A percentile compares a stretch with the other conserved stretches of the same genome.
These are phyloP conservation scores for Boletus huronensis DNA, from an alignment of 768 basidiomycete genomes.

Conservation along the genomic window DNA sequence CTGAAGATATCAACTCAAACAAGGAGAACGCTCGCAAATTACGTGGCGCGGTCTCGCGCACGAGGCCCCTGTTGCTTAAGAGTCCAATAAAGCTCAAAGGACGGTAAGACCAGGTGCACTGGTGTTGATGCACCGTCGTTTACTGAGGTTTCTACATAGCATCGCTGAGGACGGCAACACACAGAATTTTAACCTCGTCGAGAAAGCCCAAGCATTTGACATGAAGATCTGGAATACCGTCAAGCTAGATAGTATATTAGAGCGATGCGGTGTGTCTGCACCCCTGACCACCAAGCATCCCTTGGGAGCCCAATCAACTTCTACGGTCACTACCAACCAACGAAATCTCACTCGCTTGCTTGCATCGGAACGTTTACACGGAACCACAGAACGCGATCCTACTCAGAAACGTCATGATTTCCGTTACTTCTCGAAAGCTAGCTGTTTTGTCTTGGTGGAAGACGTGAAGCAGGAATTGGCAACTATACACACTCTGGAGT, in stretches of 20 bases:
- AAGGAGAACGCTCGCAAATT: slow-evolving; percentile 63
- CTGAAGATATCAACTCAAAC: slow-evolving; percentile 39
- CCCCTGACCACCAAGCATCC: slow-evolving; percentile 27
- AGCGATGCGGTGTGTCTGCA: slow-evolving; percentile 53
- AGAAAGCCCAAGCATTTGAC: slow-evolving; percentile 63
- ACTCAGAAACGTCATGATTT: slow-evolving; percentile 84
- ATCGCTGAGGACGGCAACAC: slow-evolving; percentile 29
- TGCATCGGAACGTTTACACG: slow-evolving; percentile 81
- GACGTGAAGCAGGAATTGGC: slow-evolving; percentile 81
- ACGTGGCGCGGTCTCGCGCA: slow-evolving; percentile 23
- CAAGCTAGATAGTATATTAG: slow-evolving; percentile 70
- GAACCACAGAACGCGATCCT: slow-evolving; percentile 87
- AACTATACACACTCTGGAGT: slow-evolving; percentile 83
- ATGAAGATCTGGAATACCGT: slow-evolving; percentile 85
- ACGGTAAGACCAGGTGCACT: slow-evolving; percentile 41
- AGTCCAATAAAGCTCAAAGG: slow-evolving; percentile 65
- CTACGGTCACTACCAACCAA: slow-evolving; percentile 33
- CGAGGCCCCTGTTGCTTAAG: slow-evolving; percentile 36
- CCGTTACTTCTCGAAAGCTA: slow-evolving; percentile 75
- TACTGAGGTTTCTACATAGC: slow-evolving; percentile 15
- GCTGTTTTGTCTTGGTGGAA: slow-evolving; percentile 86
- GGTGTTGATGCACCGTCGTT: neutral
- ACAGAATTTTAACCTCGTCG: slow-evolving; percentile 48
- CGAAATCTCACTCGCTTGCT: slow-evolving; percentile 59
- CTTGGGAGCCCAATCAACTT: slow-evolving; percentile 29